Percentiles rank a stretch among this genome's conserved stretches.
phyloP scores from a whole-genome alignment of 768 basidiomycete genomes.

The Tricholoma saponaceum region DNA sequence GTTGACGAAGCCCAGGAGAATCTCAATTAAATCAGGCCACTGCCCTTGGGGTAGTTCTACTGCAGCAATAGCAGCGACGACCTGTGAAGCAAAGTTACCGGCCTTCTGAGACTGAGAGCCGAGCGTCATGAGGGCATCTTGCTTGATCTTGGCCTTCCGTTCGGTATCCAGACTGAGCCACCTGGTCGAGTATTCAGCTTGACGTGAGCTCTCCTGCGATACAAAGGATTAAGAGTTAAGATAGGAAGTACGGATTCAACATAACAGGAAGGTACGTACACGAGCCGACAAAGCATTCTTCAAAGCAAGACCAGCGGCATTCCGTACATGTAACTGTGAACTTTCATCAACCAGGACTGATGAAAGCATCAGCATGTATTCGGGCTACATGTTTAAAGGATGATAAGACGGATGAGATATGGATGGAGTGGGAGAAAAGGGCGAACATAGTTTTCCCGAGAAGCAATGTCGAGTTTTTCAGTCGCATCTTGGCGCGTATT shows the following conservation, averaged over 20 bases:
- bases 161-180: conserved; percentile 77
- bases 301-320: conserved; percentile 94
- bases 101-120: conserved; percentile 68
- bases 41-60: conserved; percentile 86
- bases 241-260: conserved; percentile 13
- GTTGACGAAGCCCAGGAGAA: conserved; percentile 84
- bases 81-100: conserved; percentile 87
- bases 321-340: conserved; percentile 70
- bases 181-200: conserved; percentile 69
- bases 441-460: conserved; percentile 87
- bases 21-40: conserved; percentile 89
- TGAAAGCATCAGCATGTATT: conserved; percentile 90
- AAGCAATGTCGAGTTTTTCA: conserved; percentile 81
- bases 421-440: conserved; percentile 8
- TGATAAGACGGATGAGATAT: conserved; percentile 18
- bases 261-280: conserved; percentile 45
- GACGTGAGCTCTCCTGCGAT: conserved; percentile 67
- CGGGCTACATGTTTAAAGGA: conserved; percentile 52
- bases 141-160: conserved; percentile 80
- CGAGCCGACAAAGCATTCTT: conserved; percentile 92
- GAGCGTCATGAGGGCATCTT: conserved; percentile 79
- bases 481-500: conserved; percentile 90
- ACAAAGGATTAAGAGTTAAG: conserved; percentile 13
- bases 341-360: conserved; percentile 77
- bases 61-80: conserved; percentile 90